phyloP scores from a whole-genome alignment of 129 eudicot genomes.

The Flaveria robusta region DNA sequence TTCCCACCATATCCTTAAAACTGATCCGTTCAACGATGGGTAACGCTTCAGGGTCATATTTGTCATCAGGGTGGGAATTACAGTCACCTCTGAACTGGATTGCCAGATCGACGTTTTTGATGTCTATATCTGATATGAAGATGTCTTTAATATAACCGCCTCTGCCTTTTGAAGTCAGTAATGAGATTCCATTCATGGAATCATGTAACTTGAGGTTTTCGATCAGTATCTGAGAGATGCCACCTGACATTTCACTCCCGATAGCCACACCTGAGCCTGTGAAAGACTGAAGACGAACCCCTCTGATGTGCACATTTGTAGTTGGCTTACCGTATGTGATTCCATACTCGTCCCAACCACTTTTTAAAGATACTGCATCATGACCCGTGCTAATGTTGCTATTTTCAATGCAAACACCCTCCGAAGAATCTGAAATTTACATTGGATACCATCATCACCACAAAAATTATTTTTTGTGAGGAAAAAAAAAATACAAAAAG shows the following conservation, averaged over 20 bases:
- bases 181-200: conserved; percentile 57
- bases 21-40: conserved; percentile 59
- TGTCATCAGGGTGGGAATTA: conserved; percentile 67
- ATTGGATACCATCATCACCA: conserved; percentile 5
- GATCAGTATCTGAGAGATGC: conserved; percentile 57
- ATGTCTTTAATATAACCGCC: conserved; percentile 69
- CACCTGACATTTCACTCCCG: conserved; percentile 96
- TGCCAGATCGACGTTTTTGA: conserved; percentile 48
- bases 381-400: conserved; percentile 80
- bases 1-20: conserved; percentile 51
- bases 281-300: conserved; percentile 53
- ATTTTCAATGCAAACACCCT: conserved; percentile 75
- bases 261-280: conserved; percentile 67
- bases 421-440: conserved; percentile 68
- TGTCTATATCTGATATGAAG: conserved; percentile 37
- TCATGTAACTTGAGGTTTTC: conserved; percentile 50
- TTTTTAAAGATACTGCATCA: conserved; percentile 77
- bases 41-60: conserved; percentile 61
- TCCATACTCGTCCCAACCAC: conserved; percentile 98
- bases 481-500: neutral
- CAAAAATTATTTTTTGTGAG: neutral
- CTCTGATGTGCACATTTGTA: conserved; percentile 55
- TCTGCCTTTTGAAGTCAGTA: conserved; percentile 73
- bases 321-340: conserved; percentile 61
- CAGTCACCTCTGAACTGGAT: conserved; percentile 59